A percentile compares a stretch with the other conserved stretches of the same genome.
phyloP scores from a whole-genome alignment of 148 eudicot species.

The Bassia scoparia region DNA sequence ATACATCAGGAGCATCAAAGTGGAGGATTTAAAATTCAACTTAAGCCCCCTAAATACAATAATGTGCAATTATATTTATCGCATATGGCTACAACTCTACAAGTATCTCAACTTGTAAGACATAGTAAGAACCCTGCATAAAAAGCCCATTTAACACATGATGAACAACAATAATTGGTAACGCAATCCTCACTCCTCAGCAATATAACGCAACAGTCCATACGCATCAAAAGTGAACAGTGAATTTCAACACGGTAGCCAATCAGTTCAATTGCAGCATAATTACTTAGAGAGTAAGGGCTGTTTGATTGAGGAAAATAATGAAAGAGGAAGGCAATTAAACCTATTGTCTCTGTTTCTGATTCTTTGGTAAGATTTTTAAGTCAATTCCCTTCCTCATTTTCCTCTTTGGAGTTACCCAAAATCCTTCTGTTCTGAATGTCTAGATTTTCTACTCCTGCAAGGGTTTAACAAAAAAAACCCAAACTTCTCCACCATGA shows the following conservation, averaged over 20 bases:
- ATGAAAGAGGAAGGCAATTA: too few species aligned
- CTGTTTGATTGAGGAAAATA: too few species aligned
- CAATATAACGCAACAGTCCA: neutral
- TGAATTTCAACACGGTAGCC: neutral
- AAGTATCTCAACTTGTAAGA: neutral
- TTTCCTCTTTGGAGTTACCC: too few species aligned
- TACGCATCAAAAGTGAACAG: neutral
- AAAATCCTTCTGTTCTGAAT: too few species aligned
- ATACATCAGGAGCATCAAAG: neutral
- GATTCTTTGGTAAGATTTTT: too few species aligned
- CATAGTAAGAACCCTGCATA: neutral
- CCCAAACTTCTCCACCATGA: too few species aligned
- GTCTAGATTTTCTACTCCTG: too few species aligned
- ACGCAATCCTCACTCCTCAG: neutral
- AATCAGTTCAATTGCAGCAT: neutral
- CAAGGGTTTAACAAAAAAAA: too few species aligned
- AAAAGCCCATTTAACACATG: neutral
- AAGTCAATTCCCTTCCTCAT: too few species aligned
- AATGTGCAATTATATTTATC: neutral
- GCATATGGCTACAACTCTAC: neutral
- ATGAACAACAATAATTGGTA: constrained; percentile 3
- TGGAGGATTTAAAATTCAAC: neutral
- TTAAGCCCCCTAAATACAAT: neutral
- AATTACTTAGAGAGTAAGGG: neutral
- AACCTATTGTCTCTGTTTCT: too few species aligned